A percentile compares a stretch with the other conserved stretches of the same genome.
Evolutionary conservation across 495 filamentous ascomycete species (phyloP).

Genomic region (Annulohypoxylon bovei): DNA sequence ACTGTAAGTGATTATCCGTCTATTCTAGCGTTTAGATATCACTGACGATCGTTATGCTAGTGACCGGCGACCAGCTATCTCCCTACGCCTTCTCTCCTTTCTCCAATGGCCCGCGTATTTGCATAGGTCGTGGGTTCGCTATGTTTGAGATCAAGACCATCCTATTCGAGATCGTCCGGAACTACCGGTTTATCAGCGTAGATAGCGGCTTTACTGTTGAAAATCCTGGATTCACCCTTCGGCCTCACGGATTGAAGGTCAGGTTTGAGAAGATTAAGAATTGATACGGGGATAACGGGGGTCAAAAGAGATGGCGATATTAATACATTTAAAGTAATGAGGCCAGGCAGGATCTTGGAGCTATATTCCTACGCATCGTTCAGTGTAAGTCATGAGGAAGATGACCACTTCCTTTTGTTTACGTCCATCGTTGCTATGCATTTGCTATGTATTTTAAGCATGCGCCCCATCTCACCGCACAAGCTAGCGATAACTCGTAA

Average conservation of each 20-base stretch:
- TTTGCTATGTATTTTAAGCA: neutral
- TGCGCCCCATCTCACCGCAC: neutral
- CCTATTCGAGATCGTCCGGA: conserved; percentile 31
- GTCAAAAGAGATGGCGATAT: neutral
- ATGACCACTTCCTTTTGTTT: neutral
- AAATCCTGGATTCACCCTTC: conserved; percentile 28
- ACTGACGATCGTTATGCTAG: neutral
- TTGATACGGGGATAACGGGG: neutral
- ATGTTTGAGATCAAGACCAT: conserved; percentile 35
- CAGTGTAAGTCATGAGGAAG: neutral
- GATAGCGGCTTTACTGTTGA: conserved; percentile 15
- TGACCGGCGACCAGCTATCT: conserved; percentile 12
- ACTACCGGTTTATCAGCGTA: conserved; percentile 25
- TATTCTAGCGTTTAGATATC: neutral
- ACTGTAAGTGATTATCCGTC: neutral
- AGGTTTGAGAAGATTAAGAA: conserved; percentile 10
- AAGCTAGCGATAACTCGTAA: neutral
- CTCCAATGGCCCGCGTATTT: conserved; percentile 34
- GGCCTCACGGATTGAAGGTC: conserved; percentile 14
- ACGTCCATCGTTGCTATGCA: too few species aligned
- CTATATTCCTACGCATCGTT: neutral
- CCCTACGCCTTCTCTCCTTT: conserved; percentile 37
- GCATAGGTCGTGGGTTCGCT: conserved; percentile 33
- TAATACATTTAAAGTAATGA: neutral
- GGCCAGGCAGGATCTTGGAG: neutral